Evolutionary conservation across 192 early-diverging fungal species (phyloP).

Genomic region (Coemansia sp.): DNA sequence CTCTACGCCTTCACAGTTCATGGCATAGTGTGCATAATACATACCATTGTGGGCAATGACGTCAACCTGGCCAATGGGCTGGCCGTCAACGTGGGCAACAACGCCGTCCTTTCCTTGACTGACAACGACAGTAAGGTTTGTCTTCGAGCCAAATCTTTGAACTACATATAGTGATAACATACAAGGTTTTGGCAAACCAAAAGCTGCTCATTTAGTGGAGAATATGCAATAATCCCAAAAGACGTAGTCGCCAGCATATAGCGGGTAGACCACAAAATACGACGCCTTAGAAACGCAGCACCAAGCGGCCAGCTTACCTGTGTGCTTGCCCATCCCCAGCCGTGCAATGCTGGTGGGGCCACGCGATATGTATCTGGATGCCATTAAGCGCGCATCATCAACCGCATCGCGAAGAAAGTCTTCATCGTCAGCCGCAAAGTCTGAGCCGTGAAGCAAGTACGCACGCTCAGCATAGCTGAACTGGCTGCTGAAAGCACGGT

Average conservation of each 20-base stretch:
- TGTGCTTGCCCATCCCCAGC: slow-evolving; percentile 37
- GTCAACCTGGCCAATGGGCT: slow-evolving; percentile 27
- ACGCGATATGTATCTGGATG: slow-evolving; percentile 22
- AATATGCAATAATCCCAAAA: background rate
- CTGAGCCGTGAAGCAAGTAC: slow-evolving; percentile 40
- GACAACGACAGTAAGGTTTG: slow-evolving; percentile 18
- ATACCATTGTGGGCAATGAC: slow-evolving; percentile 47
- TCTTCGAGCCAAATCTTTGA: slow-evolving; percentile 15
- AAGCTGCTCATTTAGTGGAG: slow-evolving; percentile 1
- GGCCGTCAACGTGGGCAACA: slow-evolving; percentile 28
- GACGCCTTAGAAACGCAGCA: background rate
- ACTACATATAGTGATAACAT: slow-evolving; percentile 24
- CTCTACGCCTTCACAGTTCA: background rate
- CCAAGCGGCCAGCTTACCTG: slow-evolving; percentile 17
- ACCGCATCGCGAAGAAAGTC: slow-evolving; percentile 18
- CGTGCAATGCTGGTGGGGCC: slow-evolving; percentile 39
- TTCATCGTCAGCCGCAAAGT: slow-evolving; percentile 39
- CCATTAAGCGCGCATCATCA: slow-evolving; percentile 29
- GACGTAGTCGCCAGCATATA: background rate
- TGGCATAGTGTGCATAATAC: slow-evolving; percentile 2
- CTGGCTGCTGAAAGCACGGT: slow-evolving; percentile 30
- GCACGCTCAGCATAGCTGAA: slow-evolving; percentile 40
- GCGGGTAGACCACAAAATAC: background rate
- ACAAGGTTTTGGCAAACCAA: background rate
- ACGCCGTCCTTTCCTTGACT: slow-evolving; percentile 13